Evolutionary conservation across 371 early-diverging fungal species (phyloP), one percentile per base, ranked within the genome.

Genomic region (Mucor circinelloides): DNA sequence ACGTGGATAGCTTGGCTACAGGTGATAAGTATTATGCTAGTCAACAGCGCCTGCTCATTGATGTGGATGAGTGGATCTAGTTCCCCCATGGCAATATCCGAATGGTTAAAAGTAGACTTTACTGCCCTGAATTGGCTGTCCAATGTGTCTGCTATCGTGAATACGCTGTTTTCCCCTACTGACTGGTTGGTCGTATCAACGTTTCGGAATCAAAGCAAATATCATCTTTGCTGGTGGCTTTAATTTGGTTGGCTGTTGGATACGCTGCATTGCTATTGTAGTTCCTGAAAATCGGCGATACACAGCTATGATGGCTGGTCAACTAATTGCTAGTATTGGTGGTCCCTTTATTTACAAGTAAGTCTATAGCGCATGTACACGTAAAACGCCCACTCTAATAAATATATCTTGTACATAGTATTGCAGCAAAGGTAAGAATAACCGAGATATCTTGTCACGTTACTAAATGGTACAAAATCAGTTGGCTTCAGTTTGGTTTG

Each of bases 61-160:
- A 76, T 73, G 73, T 81, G 81, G 81, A 55, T 58, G 46, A 81
- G 70, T 17, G 72, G 65, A 0, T 60, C 75, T 8, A 72, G 75
- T 52, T 70, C 74, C 2, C 79, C 81, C 1, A 28, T 32, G 2
- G 56, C 68, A 0, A 25, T 70, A 10, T 58, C 78, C 0, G 66
- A 57, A 19, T 81, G 81, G 81, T 64, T 81, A 52, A 57, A 76
- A 2, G 64, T 71, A 2, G 55, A 58, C 23, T 57, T 75, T 23
- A 69, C 75, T 15, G 46, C 61, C 13, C 27, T 76, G 12, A 81
- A 78, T 36, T 81, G 81, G 81, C 55, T 81, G 17, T 78, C 79
- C 3, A 81, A 81, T 56, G 52, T 62, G 6, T 74, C 71, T 19
- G 77, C 79, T 8, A 78, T 81, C 9, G 42, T 58, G 17, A 81